Evolutionary conservation across 164 flowering plant genomes (phyloP), one percentile per base, ranked within the genome.

Genomic region (Stephania japonica): DNA sequence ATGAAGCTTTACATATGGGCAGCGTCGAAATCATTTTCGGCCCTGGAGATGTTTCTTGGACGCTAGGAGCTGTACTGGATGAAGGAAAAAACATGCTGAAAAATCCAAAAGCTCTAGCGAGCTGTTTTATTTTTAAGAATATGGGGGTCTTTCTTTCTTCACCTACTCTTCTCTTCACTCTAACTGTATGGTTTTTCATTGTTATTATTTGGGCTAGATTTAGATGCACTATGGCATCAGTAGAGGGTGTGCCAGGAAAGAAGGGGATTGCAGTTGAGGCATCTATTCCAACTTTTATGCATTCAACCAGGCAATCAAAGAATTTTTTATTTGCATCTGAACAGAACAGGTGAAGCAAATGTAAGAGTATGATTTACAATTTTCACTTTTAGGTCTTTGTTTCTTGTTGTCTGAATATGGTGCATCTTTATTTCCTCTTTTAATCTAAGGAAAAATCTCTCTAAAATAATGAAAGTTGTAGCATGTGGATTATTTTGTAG

Each of bases 41-140:
- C 62, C 89, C 89, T 19, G 86, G 81, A 53, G 87, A 87, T 73
- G 75, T 89, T 77, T 85, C 89, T 62, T 89, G 89, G 93, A 86
- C 93, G 9, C 68, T 86, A 75, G 90, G 93, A 76, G 93, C 92
- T 71, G 86, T 90, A 42, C 68, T 91, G 26, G 77, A 81, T 38
- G 91, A 87, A 82, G 89, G 86, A 27, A 78, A 82, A 61, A 74
- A 76, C 62, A 73, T 76, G 87, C 72, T 12, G 49, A 79, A 69
- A 56, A 68, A 59, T 59, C 42, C 69, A 1, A 61, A 68, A 62
- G 32, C 73, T 65, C 72, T n/a, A 19, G 67, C 42, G 14, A 61
- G 74, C 32, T 73, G 75, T 72, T 78, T 74, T 61, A 66, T 68
- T 25, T 43, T 47, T 18, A 70, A 13, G 25, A 25, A 25, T 25